A percentile compares a stretch with the other conserved stretches of the same genome.
Conservation (phyloP, 768 basidiomycete species). For the Tremella yokohamensis region DNA sequence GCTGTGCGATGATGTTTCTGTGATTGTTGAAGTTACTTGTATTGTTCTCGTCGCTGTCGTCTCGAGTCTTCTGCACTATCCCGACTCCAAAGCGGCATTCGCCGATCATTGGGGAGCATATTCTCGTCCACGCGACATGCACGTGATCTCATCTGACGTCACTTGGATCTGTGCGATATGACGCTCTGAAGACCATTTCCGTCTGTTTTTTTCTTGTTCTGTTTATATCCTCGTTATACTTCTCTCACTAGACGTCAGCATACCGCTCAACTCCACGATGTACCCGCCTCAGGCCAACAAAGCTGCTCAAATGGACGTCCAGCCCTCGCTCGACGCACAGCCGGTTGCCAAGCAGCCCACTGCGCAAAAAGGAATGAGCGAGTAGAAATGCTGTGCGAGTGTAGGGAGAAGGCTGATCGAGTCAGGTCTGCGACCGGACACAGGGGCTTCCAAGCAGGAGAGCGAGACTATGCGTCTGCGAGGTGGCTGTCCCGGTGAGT, state of each 20-base stretch:
- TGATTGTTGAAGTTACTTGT: neutral
- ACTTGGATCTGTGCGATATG: neutral
- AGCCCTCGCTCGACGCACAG: slow-evolving; percentile 31
- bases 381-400: slow-evolving; percentile 12
- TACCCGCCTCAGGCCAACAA: neutral
- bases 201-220: too few species aligned
- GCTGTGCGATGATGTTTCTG: neutral
- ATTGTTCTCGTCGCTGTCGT: too few species aligned
- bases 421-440: slow-evolving; percentile 9
- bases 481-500: slow-evolving; percentile 43
- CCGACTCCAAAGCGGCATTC: too few species aligned
- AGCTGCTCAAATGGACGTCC: slow-evolving; percentile 16
- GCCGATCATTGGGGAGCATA: too few species aligned
- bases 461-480: slow-evolving; percentile 33
- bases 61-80: too few species aligned
- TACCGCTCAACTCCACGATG: neutral
- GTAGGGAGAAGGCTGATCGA: neutral
- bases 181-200: too few species aligned
- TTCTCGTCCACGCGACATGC: too few species aligned
- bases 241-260: neutral
- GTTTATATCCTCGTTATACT: neutral
- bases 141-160: too few species aligned
- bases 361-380: slow-evolving; percentile 32
- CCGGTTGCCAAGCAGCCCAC: slow-evolving; percentile 36
- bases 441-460: slow-evolving; percentile 21